Evolutionary conservation across 2,329 filamentous ascomycete genomes (phyloP), one percentile per base, ranked within the genome.

Genomic region (Calonectria pauciramosa): DNA sequence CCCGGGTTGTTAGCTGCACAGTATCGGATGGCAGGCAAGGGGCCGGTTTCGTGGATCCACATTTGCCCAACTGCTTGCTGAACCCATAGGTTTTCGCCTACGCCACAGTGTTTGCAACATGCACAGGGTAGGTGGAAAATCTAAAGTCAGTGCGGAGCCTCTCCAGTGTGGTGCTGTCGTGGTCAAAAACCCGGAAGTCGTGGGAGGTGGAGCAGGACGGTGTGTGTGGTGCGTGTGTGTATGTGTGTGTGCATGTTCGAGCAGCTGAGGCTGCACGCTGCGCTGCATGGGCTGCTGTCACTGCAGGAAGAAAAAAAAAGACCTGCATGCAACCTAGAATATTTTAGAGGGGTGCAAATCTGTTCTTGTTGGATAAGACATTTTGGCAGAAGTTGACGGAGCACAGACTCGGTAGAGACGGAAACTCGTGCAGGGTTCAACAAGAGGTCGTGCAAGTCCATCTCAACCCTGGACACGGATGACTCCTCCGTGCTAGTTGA

Each of bases 271-370:
- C 26, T 63, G 56, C 56, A 63, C n/a, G 20, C 34, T 63, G 56
- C n/a, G 20, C 34, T 63, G 56, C 56, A 63, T 41, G 56, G 56
- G 56, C 36, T 63, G 56, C 56, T 63, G 56, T 63, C 56, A 63
- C 56, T 63, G 56, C 56, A 63, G 56, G 18, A 41, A 38, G 10
- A 18, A 38, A 23, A 56, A 41, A 38, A 56, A 32, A 41, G 36
- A 30, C 56, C 36, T 63, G 56, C 56, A 63, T 63, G 36, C 56
- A 63, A 63, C 56, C 56, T 63, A 63, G 56, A 63, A 63, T 60
- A 18, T 36, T 59, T 63, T 7, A n/a, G 32, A 26, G 34, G 56
- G 34, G 56, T 41, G 23, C 13, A 2, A 63, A 63, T 63, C 36
- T 41, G 36, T 30, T 41, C 56, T 26, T 38, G 56, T 41, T 41